Evolutionary conservation across 1,284 basidiomycete genomes (phyloP).

Genomic region (Cryptococcus sp.): DNA sequence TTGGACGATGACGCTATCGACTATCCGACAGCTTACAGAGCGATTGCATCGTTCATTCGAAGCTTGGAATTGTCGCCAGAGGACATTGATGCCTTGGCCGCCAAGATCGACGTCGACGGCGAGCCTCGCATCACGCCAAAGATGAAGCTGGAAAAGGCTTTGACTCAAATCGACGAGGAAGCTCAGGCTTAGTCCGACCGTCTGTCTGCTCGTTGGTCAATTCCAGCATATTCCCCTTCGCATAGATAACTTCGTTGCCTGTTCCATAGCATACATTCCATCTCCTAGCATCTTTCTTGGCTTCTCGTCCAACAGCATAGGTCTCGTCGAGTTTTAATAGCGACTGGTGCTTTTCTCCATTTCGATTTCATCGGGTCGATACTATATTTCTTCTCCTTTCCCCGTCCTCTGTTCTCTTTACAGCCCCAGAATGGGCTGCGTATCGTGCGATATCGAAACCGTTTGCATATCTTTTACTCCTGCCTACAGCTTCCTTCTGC

Average conservation of each 20-base stretch:
- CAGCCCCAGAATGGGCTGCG: no score
- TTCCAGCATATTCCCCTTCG: not conserved
- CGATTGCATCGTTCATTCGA: conserved; percentile 72
- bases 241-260: not conserved
- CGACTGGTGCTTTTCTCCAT: not conserved
- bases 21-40: conserved; percentile 78
- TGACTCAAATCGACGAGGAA: conserved; percentile 41
- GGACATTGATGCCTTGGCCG: conserved; percentile 60
- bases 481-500: no score
- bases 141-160: conserved; percentile 45
- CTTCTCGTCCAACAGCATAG: not conserved
- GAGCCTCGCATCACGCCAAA: conserved; percentile 44
- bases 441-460: no score
- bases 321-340: not conserved
- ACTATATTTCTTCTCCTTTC: not conserved
- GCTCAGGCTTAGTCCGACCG: conserved; percentile 16
- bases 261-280: not conserved
- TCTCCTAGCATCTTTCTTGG: not conserved
- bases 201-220: not conserved
- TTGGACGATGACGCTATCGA: conserved; percentile 87
- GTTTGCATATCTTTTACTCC: no score
- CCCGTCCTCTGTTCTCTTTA: not conserved
- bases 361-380: not conserved
- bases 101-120: conserved; percentile 45
- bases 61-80: conserved; percentile 61